Percentiles rank a stretch among this genome's conserved stretches.
Conservation (phyloP, 2,329 filamentous ascomycete species). For the Ramularia collo-cygni region DNA sequence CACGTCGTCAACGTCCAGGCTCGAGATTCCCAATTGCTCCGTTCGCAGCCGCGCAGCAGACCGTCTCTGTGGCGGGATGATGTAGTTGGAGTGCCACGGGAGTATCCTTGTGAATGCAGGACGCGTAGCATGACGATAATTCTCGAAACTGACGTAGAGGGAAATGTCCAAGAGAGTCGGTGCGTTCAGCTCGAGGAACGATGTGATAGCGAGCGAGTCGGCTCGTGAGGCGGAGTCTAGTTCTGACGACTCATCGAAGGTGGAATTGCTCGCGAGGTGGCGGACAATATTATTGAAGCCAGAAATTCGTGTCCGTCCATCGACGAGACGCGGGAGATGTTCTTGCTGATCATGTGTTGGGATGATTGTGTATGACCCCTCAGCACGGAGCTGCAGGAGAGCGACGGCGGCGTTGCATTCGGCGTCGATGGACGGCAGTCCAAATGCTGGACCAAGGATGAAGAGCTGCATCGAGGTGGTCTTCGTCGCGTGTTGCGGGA, state of each 20-base stretch:
- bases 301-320: conserved; percentile 50
- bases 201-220: conserved; percentile 35
- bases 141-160: conserved; percentile 82
- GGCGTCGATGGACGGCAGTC: conserved; percentile 80
- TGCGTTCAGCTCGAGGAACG: conserved; percentile 66
- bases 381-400: conserved; percentile 58
- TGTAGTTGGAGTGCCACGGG: conserved; percentile 83
- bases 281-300: conserved; percentile 57
- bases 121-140: conserved; percentile 71
- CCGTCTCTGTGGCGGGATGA: conserved; percentile 67
- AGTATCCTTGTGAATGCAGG: conserved; percentile 75
- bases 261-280: conserved; percentile 40
- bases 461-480: conserved; percentile 56
- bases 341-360: conserved; percentile 43
- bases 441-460: conserved; percentile 85
- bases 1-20: conserved; percentile 39
- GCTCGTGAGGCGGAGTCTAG: conserved; percentile 19
- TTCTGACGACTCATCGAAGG: conserved; percentile 7
- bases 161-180: conserved; percentile 75
- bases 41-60: conserved; percentile 63
- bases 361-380: conserved; percentile 59
- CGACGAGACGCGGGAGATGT: conserved; percentile 38
- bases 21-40: conserved; percentile 41
- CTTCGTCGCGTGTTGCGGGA: too few species aligned
- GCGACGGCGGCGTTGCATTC: conserved; percentile 81